phyloP scores from a whole-genome alignment of 768 basidiomycete species.

The Pleurotus tuber-regium region DNA sequence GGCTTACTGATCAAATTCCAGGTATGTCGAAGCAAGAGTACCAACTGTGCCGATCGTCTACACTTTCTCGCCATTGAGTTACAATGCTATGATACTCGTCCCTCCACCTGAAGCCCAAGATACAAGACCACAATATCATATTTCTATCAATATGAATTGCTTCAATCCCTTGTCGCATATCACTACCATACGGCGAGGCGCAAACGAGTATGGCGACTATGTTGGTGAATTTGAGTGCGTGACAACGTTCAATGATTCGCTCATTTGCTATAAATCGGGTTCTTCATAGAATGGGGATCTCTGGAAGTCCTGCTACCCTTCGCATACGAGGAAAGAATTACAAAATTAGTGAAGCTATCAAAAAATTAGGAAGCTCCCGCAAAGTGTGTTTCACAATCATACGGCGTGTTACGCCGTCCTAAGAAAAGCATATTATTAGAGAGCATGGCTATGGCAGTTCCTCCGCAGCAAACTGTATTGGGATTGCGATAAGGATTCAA shows the following conservation, averaged over 20 bases:
- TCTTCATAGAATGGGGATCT: conserved; percentile 15
- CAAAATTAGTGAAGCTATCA: not conserved
- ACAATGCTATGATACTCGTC: conserved; percentile 20
- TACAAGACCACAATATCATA: conserved; percentile 26
- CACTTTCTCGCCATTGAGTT: conserved; percentile 12
- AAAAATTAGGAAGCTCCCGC: not conserved
- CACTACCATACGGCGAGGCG: conserved; percentile 28
- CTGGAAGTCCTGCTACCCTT: conserved; percentile 12
- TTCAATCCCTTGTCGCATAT: conserved; percentile 35
- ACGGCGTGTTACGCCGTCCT: not conserved
- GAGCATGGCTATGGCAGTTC: conserved; percentile 7
- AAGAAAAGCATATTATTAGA: no score
- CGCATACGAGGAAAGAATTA: conserved; percentile 9
- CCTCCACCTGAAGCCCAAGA: conserved; percentile 19
- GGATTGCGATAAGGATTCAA: not conserved
- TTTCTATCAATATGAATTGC: conserved; percentile 30
- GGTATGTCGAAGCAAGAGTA: conserved; percentile 5
- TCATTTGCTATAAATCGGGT: not conserved
- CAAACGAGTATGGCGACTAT: conserved; percentile 23
- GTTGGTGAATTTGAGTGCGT: conserved; percentile 37
- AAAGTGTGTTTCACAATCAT: not conserved
- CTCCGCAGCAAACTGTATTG: conserved; percentile 1
- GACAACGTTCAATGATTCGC: not conserved
- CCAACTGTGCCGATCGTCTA: conserved; percentile 8
- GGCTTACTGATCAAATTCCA: not conserved